Conservation (phyloP, 192 early-diverging fungal genomes). For the Coemansia guatemalensis region DNA sequence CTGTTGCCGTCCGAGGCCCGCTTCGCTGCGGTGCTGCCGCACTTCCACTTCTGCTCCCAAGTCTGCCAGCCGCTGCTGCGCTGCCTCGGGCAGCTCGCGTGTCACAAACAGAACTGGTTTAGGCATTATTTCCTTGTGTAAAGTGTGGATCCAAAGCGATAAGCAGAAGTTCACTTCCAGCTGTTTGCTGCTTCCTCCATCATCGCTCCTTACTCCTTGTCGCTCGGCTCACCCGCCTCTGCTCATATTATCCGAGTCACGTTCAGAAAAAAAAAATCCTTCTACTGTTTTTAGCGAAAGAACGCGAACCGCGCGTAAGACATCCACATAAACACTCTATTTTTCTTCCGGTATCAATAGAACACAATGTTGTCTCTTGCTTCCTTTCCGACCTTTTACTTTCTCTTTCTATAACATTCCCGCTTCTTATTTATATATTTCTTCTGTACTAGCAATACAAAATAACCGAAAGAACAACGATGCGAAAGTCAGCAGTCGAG, state of each 20-base stretch:
- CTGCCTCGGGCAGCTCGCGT: conserved; percentile 46
- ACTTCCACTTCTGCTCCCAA: conserved; percentile 53
- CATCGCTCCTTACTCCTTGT: too few species aligned
- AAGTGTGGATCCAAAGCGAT: neutral
- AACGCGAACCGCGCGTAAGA: too few species aligned
- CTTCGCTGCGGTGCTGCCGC: conserved; percentile 57
- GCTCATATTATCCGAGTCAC: neutral
- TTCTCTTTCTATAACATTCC: conserved; percentile 2
- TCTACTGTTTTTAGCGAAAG: too few species aligned
- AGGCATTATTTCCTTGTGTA: conserved; percentile 1
- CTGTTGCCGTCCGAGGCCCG: conserved; percentile 51
- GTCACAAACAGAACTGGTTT: conserved; percentile 55
- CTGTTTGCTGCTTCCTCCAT: too few species aligned
- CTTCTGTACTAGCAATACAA: neutral
- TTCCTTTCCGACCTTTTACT: neutral
- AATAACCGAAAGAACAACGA: conserved; percentile 6
- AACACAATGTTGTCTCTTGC: neutral
- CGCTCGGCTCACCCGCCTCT: too few species aligned
- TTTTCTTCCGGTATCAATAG: too few species aligned
- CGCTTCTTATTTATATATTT: conserved; percentile 4
- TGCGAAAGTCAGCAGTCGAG: conserved; percentile 23
- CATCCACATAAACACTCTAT: too few species aligned
- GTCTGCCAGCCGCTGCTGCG: conserved; percentile 53
- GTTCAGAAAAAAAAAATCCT: neutral
- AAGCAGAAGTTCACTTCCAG: neutral